Evolutionary conservation across 371 early-diverging fungal genomes (phyloP).

Genomic region (Mortierella sp.): DNA sequence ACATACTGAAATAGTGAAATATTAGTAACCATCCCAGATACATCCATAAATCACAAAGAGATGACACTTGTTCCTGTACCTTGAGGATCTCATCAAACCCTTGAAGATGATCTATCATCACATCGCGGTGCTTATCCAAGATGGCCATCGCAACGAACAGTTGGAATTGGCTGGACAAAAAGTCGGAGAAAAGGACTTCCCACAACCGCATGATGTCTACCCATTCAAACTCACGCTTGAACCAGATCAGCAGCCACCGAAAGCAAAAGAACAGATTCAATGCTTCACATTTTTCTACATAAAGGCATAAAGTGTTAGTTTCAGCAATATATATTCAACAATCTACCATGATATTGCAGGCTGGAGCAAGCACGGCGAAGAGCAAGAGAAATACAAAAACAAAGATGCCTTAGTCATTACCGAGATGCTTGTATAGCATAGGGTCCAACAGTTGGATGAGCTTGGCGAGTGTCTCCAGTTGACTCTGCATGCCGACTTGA

Average conservation of each 20-base stretch:
- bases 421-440: slow-evolving; percentile 78
- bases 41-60: not conserved
- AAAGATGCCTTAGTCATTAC: slow-evolving; percentile 40
- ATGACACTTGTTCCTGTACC: slow-evolving; percentile 53
- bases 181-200: slow-evolving; percentile 93
- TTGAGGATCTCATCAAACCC: slow-evolving; percentile 93
- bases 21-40: slow-evolving; percentile 3
- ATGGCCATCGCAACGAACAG: slow-evolving; percentile 93
- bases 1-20: slow-evolving; percentile 75
- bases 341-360: too few species aligned
- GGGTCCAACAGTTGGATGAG: slow-evolving; percentile 89
- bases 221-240: slow-evolving; percentile 95
- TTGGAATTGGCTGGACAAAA: slow-evolving; percentile 82
- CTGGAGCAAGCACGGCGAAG: too few species aligned
- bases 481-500: slow-evolving; percentile 91
- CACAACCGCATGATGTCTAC: slow-evolving; percentile 84
- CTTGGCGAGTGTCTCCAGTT: slow-evolving; percentile 78
- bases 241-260: slow-evolving; percentile 95
- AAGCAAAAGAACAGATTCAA: slow-evolving; percentile 93
- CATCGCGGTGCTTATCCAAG: slow-evolving; percentile 82
- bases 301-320: too few species aligned
- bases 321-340: too few species aligned
- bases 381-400: not conserved
- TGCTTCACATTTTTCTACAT: slow-evolving; percentile 81
- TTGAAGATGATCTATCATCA: slow-evolving; percentile 75